These are phyloP conservation scores for Choanephora cucurbitarum DNA, from an alignment of 371 early-diverging fungal genomes.

Conservation along the genomic window DNA sequence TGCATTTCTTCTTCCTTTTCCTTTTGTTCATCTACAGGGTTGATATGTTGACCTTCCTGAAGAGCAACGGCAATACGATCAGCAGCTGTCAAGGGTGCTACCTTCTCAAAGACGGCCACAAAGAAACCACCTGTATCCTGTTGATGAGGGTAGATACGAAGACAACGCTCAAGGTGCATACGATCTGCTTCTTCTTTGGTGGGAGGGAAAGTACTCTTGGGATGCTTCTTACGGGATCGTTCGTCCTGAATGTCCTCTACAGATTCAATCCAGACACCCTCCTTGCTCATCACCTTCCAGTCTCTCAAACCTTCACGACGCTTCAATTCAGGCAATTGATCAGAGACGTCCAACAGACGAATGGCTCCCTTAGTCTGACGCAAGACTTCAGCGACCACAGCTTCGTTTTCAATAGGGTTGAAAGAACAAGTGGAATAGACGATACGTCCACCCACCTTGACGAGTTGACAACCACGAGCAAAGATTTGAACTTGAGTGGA, in stretches of 20 bases:
- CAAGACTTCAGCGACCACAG: constrained; percentile 89
- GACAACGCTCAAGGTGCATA: constrained; percentile 39
- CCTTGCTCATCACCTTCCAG: constrained; percentile 86
- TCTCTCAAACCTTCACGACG: constrained; percentile 76
- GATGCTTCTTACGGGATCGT: constrained; percentile 47
- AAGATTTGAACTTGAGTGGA: constrained; percentile 88
- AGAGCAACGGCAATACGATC: constrained; percentile 46
- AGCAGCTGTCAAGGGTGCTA: constrained; percentile 59
- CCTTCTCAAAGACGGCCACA: constrained; percentile 95
- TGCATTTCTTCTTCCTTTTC: constrained; percentile 7
- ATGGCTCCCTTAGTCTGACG: constrained; percentile 68
- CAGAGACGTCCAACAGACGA: constrained; percentile 81
- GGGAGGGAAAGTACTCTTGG: constrained; percentile 76
- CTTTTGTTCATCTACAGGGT: constrained; percentile 28
- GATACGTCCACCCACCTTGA: constrained; percentile 91
- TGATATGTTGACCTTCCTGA: constrained; percentile 19
- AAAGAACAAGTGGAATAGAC: constrained; percentile 99
- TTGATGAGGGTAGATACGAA: constrained; percentile 94
- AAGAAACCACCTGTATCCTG: constrained; percentile 99
- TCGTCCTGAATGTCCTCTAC: constrained; percentile 60
- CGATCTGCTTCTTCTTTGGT: constrained; percentile 53
- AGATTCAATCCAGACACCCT: constrained; percentile 57
- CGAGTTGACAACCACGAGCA: constrained; percentile 84
- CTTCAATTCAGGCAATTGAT: constrained; percentile 72
- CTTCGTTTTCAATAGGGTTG: constrained; percentile 98